phyloP scores from a whole-genome alignment of 768 basidiomycete species.

The Gelatoporia subvermispora region DNA sequence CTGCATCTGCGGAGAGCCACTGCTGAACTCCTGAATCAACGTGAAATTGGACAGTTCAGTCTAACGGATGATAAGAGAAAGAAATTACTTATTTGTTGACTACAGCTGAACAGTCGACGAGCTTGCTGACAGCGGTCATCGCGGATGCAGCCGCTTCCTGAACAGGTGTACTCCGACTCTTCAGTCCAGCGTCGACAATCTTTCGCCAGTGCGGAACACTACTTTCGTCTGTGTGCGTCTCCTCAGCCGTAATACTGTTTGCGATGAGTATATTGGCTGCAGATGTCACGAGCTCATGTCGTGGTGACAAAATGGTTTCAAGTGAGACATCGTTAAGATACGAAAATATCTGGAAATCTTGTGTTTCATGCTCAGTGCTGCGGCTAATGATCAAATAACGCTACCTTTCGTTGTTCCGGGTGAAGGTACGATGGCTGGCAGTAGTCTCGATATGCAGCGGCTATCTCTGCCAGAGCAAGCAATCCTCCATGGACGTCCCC shows the following conservation, averaged over 20 bases:
- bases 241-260: slow-evolving; percentile 52
- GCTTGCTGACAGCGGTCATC: slow-evolving; percentile 62
- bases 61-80: neutral
- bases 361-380: neutral
- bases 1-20: slow-evolving; percentile 50
- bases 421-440: slow-evolving; percentile 3
- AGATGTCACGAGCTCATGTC: slow-evolving; percentile 67
- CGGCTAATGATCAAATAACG: slow-evolving; percentile 1
- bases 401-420: slow-evolving; percentile 38
- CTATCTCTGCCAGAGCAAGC: slow-evolving; percentile 69
- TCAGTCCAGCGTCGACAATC: slow-evolving; percentile 68
- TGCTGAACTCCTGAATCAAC: slow-evolving; percentile 58
- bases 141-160: slow-evolving; percentile 77
- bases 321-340: slow-evolving; percentile 54
- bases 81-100: slow-evolving; percentile 66
- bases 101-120: slow-evolving; percentile 58
- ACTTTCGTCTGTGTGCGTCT: slow-evolving; percentile 36
- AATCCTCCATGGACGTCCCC: slow-evolving; percentile 79
- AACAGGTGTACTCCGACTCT: slow-evolving; percentile 55
- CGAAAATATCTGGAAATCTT: slow-evolving; percentile 53
- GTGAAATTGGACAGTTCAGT: slow-evolving; percentile 3
- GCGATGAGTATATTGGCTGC: slow-evolving; percentile 72
- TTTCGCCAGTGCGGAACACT: slow-evolving; percentile 56
- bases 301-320: slow-evolving; percentile 53
- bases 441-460: slow-evolving; percentile 45